phyloP scores from a whole-genome alignment of 2,329 filamentous ascomycete genomes.

The Metarhizium robertsii region DNA sequence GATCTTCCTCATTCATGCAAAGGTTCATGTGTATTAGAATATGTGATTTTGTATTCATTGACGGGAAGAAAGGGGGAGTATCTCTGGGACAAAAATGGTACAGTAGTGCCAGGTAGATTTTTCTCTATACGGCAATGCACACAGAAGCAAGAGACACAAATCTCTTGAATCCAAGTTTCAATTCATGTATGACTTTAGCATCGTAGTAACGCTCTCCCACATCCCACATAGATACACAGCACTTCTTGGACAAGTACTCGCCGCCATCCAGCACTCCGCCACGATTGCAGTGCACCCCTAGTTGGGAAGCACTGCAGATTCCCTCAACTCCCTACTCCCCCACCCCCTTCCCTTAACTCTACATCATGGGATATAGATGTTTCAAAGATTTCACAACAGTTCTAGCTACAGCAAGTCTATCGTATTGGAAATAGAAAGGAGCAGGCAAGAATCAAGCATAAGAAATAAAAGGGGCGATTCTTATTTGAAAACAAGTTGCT shows the following conservation, averaged over 20 bases:
- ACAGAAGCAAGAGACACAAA: not conserved
- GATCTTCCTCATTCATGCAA: not conserved
- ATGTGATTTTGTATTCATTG: not conserved
- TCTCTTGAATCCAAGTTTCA: not conserved
- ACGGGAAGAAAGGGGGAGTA: not conserved
- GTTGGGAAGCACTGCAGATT: not conserved
- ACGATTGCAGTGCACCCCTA: too few species aligned
- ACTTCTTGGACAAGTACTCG: too few species aligned
- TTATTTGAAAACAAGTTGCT: not conserved
- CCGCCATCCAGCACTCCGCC: not conserved
- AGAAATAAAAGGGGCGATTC: not conserved
- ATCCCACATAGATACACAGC: not conserved
- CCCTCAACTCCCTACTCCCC: not conserved
- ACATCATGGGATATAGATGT: not conserved
- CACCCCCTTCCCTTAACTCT: not conserved
- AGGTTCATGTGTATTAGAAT: not conserved
- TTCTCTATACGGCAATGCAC: not conserved
- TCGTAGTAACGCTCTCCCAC: not conserved
- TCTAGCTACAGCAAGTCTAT: not conserved
- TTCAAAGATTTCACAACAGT: not conserved
- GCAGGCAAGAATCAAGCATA: not conserved
- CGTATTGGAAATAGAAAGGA: not conserved
- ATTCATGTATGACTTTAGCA: not conserved
- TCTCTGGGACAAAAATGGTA: conserved; percentile 1
- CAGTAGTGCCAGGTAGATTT: not conserved